Base-by-base conservation (phyloP, 208 protist genomes). In the Leishmania martiniquensis region DNA sequence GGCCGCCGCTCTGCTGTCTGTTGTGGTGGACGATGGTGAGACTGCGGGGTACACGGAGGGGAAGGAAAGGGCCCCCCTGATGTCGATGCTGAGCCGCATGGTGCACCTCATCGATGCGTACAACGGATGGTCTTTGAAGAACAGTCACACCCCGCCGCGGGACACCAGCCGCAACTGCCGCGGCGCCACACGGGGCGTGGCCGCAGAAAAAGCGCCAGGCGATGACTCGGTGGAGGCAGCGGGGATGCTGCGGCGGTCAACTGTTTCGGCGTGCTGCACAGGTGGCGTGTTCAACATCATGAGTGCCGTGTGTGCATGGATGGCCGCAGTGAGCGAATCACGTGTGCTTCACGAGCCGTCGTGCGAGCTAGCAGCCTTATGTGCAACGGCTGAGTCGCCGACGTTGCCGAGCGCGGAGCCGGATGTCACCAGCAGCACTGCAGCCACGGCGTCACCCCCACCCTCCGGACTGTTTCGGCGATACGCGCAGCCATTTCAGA, bases 261-360 rank as follows among this genome's bases (percentile, higher is more conserved):
- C 22, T n/a, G 55, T 20, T 17, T 39, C 39, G 54, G 68, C 49
- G 13, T 29, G 47, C 67, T 76, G 47, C 62, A 70, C 75, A 12
- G 71, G 63, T 39, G 81, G 81, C 54, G 76, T 76, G 52, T 85
- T 85, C 54, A 77, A 76, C 10, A 25, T 76, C 22, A 44, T 77
- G 34, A 80, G 63, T 22, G 75, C 55, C 5, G 49, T 60, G 0
- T 66, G 44, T 51, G 76, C 72, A 29, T 45, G 78, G 39, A 70
- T 85, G 57, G 76, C 81, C 12, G 49, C 63, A 9, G 75, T 78
- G 47, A 51, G 62, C 52, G 51, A 52, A 39, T 62, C 71, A 29
- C 44, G 68, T 22, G 20, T 29, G 7, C 70, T 45, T 9, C 60
- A 59, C 15, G 29, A 34, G 15, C 37, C 70, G 6, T 66, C 59